Conservation (phyloP, 192 early-diverging fungal genomes). For the Dimargaris verticillata region DNA sequence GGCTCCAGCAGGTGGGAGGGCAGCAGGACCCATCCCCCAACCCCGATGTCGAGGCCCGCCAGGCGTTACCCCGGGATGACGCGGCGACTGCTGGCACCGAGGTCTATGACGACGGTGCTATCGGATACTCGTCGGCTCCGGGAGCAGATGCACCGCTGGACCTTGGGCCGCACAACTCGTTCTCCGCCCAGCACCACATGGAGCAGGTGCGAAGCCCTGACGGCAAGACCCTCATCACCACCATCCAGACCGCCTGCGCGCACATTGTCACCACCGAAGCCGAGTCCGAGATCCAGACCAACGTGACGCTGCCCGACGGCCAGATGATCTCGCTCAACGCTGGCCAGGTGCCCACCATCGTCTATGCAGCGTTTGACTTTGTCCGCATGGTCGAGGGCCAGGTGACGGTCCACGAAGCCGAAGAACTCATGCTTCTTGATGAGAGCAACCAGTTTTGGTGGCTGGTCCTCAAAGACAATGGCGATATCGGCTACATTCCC, state of each 20-base stretch:
- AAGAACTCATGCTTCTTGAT: constrained; percentile 53
- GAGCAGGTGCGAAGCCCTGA: not conserved
- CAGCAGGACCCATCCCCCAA: constrained; percentile 11
- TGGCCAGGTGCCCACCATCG: constrained; percentile 13
- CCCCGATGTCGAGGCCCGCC: not conserved
- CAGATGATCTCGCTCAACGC: constrained; percentile 11
- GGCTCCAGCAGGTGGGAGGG: constrained; percentile 6
- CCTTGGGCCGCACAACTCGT: not conserved
- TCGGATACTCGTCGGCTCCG: not conserved
- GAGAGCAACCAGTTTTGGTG: constrained; percentile 68
- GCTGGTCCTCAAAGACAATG: constrained; percentile 35
- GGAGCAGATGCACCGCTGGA: not conserved
- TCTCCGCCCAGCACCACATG: constrained; percentile 2
- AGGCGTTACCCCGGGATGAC: not conserved
- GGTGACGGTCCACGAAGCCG: constrained; percentile 50
- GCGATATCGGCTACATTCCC: constrained; percentile 61
- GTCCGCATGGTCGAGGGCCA: constrained; percentile 63
- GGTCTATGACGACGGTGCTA: not conserved
- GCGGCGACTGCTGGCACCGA: not conserved
- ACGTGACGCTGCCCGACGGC: constrained; percentile 8
- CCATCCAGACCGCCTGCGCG: constrained; percentile 10
- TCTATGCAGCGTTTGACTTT: constrained; percentile 61
- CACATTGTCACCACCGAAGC: constrained; percentile 7
- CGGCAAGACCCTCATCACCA: constrained; percentile 1
- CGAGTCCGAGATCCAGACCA: constrained; percentile 4